Percentiles rank a stretch among this genome's conserved stretches.
These are phyloP conservation scores for Blastobotrys aristatus DNA, from an alignment of 1,139 yeast species.

Conservation along the genomic window DNA sequence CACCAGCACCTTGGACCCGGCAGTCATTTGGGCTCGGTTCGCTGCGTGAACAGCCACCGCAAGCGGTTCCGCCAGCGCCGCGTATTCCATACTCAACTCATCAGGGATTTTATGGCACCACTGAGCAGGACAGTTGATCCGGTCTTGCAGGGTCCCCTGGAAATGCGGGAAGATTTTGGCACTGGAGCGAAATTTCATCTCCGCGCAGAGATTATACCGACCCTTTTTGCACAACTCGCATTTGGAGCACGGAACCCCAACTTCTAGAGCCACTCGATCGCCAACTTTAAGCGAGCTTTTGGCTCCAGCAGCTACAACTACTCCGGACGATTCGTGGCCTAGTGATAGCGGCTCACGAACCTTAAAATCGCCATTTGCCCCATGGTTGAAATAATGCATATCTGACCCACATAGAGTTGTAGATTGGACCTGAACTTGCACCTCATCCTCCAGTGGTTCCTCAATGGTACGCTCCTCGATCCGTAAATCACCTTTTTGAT, in stretches of 20 bases:
- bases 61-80: slow-evolving; percentile 85
- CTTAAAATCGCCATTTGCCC: slow-evolving; percentile 57
- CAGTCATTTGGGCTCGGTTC: slow-evolving; percentile 54
- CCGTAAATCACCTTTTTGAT: slow-evolving; percentile 20
- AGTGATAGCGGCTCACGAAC: slow-evolving; percentile 36
- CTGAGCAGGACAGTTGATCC: slow-evolving; percentile 72
- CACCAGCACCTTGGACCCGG: slow-evolving; percentile 72
- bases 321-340: slow-evolving; percentile 73
- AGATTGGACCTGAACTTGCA: slow-evolving; percentile 50
- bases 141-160: slow-evolving; percentile 68
- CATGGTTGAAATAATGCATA: slow-evolving; percentile 77
- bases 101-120: slow-evolving; percentile 77
- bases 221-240: slow-evolving; percentile 73
- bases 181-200: slow-evolving; percentile 84
- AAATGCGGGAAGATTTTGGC: slow-evolving; percentile 54
- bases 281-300: slow-evolving; percentile 38
- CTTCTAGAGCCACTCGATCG: slow-evolving; percentile 59
- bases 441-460: slow-evolving; percentile 37
- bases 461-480: slow-evolving; percentile 21
- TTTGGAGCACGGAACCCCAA: slow-evolving; percentile 75
- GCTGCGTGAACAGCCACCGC: slow-evolving; percentile 83
- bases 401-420: slow-evolving; percentile 92
- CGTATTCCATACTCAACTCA: slow-evolving; percentile 69
- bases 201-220: slow-evolving; percentile 71
- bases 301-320: slow-evolving; percentile 60